Percentiles rank a stretch among this genome's conserved stretches.
Conservation (phyloP, 2,329 filamentous ascomycete species). For the Fusarium armeniacum region DNA sequence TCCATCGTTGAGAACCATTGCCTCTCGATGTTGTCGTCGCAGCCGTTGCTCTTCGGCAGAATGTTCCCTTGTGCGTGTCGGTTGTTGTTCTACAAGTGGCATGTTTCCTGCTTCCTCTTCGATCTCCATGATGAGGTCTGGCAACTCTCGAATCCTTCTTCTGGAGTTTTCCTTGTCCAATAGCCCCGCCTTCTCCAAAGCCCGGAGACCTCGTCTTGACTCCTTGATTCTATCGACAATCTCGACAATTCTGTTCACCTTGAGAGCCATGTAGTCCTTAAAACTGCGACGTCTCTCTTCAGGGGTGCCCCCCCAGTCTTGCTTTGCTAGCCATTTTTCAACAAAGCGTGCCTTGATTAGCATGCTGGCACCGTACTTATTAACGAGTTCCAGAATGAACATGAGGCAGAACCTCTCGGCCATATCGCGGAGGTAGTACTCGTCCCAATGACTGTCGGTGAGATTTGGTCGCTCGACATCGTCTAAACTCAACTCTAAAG, state of each 20-base stretch:
- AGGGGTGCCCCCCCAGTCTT: conserved; percentile 73
- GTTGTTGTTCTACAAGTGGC: conserved; percentile 47
- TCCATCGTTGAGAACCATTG: conserved; percentile 92
- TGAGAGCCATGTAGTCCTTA: conserved; percentile 62
- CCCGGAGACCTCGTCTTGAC: conserved; percentile 65
- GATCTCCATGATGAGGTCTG: conserved; percentile 54
- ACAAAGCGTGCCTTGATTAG: conserved; percentile 75
- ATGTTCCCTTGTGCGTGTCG: conserved; percentile 62
- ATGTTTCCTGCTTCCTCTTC: conserved; percentile 49
- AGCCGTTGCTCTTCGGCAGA: conserved; percentile 78
- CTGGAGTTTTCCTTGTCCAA: conserved; percentile 55
- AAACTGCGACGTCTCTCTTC: conserved; percentile 70
- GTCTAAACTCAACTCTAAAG: conserved; percentile 68
- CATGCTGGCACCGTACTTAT: conserved; percentile 68
- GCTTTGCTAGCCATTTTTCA: conserved; percentile 79
- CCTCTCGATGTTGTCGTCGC: conserved; percentile 82
- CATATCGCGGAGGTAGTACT: conserved; percentile 73
- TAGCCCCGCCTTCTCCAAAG: conserved; percentile 65
- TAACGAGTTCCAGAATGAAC: conserved; percentile 71
- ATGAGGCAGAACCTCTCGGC: conserved; percentile 72
- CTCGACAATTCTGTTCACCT: conserved; percentile 67
- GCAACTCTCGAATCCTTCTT: conserved; percentile 50
- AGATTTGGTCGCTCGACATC: conserved; percentile 66
- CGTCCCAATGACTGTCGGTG: conserved; percentile 70
- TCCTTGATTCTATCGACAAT: conserved; percentile 65